Base-by-base conservation (phyloP, 2,329 filamentous ascomycete species). In the Botrytis byssoidea region DNA sequence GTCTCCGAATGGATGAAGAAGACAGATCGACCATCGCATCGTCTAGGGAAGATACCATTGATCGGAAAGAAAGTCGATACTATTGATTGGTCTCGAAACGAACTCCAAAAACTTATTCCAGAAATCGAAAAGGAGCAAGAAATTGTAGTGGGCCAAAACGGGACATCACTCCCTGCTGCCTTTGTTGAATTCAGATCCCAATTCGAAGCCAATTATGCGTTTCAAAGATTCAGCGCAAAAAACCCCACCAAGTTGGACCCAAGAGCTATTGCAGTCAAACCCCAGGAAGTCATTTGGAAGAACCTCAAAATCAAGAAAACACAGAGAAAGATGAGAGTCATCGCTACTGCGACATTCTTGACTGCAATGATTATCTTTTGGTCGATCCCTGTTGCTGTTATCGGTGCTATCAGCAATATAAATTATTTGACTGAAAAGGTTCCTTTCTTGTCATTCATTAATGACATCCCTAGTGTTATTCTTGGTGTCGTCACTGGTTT, bases 61-160 rank as follows among this genome's bases (percentile, higher is more conserved):
- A 88, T 95, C 75, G 93, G 94, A 76, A 91, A 94, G 80, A 96
- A 97, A 81, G 94, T 98, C 22, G 95, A 99, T 83, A 97, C 95
- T 0, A 98, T 99, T 81, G 90, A 95, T 75, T 97, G 92, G 92
- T 92, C 90, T 75, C 91, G 96, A 72, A 85, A 87, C 0, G 93
- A 97, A 82, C 89, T 98, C 68, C 88, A 91, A 76, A 90, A 90
- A 72, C 88, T 96, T 59, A 90, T 91, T 70, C 90, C 92, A 0
- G 87, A 92, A 75, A 91, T 94, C 42, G 86, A 92, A 68, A 85
- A 88, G 57, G 85, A 89, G 37, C 93, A 96, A 81, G 85, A 85
- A 64, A 85, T 88, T 67, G 92, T 84, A 85, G 29, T 88, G 91
- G 64, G 87, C 92, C 37, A 88, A 86, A 65, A 25, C 8, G 32